Evolutionary conservation across 495 filamentous ascomycete species (phyloP).

Genomic region (Hyphodiscus hymeniophilus): DNA sequence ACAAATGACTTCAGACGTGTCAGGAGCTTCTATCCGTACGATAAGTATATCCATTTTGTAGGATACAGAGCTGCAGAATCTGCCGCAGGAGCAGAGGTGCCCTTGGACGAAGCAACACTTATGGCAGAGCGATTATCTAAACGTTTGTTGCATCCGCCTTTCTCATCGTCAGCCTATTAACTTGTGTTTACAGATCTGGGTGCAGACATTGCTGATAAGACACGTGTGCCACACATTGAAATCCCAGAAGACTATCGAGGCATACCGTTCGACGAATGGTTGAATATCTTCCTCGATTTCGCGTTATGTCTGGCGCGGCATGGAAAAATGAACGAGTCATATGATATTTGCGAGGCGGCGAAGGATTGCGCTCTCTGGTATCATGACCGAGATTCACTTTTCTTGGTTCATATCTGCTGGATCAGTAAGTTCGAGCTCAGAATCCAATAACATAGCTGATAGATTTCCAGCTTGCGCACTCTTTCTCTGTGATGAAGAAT

Average conservation of each 20-base stretch:
- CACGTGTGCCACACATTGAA: constrained; percentile 12
- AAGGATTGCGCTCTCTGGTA: constrained; percentile 73
- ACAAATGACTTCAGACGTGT: constrained; percentile 73
- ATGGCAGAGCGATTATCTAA: constrained; percentile 58
- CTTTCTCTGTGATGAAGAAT: constrained; percentile 69
- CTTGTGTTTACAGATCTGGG: constrained; percentile 22
- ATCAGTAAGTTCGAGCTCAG: constrained; percentile 43
- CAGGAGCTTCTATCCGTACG: constrained; percentile 67
- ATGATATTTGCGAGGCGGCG: constrained; percentile 65
- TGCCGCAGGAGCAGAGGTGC: constrained; percentile 30
- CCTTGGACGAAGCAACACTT: constrained; percentile 55
- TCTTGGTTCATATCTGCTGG: constrained; percentile 73
- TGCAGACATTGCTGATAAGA: constrained; percentile 23
- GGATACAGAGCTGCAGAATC: constrained; percentile 42
- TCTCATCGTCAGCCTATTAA: constrained; percentile 15
- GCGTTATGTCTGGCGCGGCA: constrained; percentile 60
- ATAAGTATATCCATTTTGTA: constrained; percentile 60
- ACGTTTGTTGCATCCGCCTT: constrained; percentile 28
- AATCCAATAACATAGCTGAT: constrained; percentile 2
- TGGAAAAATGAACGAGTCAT: constrained; percentile 53
- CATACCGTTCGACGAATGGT: constrained; percentile 73
- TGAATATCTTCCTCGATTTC: constrained; percentile 85
- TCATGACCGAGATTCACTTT: constrained; percentile 52
- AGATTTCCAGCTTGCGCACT: constrained; percentile 63
- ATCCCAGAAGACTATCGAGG: constrained; percentile 64